phyloP scores from a whole-genome alignment of 31 red algal genomes.

The Asparagopsis taxiformis region DNA sequence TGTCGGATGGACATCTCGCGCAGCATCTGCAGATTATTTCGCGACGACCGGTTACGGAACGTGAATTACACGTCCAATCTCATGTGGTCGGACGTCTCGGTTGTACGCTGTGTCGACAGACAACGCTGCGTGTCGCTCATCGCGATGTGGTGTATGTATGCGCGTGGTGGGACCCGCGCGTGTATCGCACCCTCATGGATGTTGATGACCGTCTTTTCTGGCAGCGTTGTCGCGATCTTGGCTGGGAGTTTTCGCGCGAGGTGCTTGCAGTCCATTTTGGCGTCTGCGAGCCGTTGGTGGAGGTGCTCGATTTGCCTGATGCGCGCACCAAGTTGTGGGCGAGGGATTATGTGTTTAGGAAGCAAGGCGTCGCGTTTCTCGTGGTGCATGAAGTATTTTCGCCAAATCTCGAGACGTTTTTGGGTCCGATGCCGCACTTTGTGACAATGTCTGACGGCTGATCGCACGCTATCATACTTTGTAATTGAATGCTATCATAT shows the following conservation, averaged over 20 bases:
- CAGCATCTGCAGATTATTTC: conserved; percentile 37
- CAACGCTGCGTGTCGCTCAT: neutral
- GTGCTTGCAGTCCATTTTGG: conserved; percentile 35
- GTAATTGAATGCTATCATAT: no score
- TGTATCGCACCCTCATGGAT: conserved; percentile 4
- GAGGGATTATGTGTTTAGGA: conserved; percentile 42
- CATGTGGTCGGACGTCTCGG: neutral
- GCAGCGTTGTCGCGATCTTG: conserved; percentile 1
- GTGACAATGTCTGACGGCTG: no score
- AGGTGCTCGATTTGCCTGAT: conserved; percentile 5
- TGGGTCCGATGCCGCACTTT: conserved; percentile 59
- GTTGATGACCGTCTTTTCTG: neutral
- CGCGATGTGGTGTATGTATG: conserved; percentile 6
- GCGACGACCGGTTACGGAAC: conserved; percentile 1
- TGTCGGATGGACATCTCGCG: conserved; percentile 54
- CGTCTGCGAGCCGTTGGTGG: conserved; percentile 12
- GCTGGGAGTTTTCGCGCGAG: neutral
- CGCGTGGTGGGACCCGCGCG: conserved; percentile 11
- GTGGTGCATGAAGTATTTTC: conserved; percentile 57
- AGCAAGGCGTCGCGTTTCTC: conserved; percentile 10
- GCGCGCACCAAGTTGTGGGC: conserved; percentile 16
- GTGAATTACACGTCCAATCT: neutral
- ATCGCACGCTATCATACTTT: no score
- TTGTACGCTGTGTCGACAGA: neutral
- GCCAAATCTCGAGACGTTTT: conserved; percentile 10